phyloP scores from a whole-genome alignment of 441 rosid genomes.

The Biscutella laevigata region DNA sequence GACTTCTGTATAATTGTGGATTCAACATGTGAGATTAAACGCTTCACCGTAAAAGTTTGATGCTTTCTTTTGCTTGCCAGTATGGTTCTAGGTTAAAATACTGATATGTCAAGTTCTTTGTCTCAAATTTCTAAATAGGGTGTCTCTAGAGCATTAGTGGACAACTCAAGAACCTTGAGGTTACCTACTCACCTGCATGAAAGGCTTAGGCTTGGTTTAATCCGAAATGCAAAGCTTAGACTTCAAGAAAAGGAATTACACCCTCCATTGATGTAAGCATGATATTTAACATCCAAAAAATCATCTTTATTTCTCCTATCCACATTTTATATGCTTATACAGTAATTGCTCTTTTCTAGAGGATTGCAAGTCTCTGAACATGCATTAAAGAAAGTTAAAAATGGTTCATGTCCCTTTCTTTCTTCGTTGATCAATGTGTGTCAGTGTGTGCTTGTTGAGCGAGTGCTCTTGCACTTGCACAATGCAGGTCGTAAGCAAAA shows the following conservation, averaged over 20 bases:
- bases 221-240: slow-evolving; percentile 74
- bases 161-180: slow-evolving; percentile 71
- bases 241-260: slow-evolving; percentile 75
- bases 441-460: too few relatives aligned
- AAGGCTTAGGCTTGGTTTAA: slow-evolving; percentile 70
- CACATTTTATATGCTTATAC: slow-evolving; percentile 13
- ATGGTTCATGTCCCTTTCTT: neutral
- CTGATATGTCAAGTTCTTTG: neutral
- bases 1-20: slow-evolving; percentile 99
- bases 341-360: slow-evolving; percentile 39
- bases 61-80: neutral
- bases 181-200: slow-evolving; percentile 81
- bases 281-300: neutral
- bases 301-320: neutral
- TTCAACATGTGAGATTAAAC: slow-evolving; percentile 63
- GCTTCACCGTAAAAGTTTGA: neutral
- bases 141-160: slow-evolving; percentile 73
- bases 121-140: slow-evolving; percentile 42
- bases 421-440: neutral
- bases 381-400: slow-evolving; percentile 81
- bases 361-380: slow-evolving; percentile 74
- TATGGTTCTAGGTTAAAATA: neutral
- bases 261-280: slow-evolving; percentile 83
- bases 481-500: slow-evolving; percentile 64
- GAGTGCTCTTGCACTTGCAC: slow-evolving; percentile 12